Base-by-base conservation (phyloP, 208 protist species). In the Trypanosoma congolense region DNA sequence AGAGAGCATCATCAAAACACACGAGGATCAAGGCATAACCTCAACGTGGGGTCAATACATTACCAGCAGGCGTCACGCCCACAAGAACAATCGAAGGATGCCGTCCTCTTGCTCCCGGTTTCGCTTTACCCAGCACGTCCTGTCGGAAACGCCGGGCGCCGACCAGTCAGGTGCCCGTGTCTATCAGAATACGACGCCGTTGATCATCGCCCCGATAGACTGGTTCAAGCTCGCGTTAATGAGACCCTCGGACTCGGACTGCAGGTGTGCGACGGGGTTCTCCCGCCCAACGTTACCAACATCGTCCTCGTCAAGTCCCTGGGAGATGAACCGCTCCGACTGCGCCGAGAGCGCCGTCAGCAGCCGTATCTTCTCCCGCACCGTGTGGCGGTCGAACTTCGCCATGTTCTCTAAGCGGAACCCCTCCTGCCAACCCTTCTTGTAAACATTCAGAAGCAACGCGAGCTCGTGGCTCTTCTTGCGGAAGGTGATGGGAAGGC, bases 401-500 rank as follows among this genome's bases (percentile, higher is more conserved):
- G 66, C 67, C 42, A 78, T 73, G 49, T 90, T 76, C 48, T 77
- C 60, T 18, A 99, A 62, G 35, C 83, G 82, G 26, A 99, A 87
- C 29, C 97, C 97, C 63, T 98, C 95, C 45, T 97, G 97, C 98
- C 98, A 99, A 29, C 94, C 90, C 61, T 97, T 98, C 73, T 99
- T 99, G 80, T 99, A 96, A 42, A 99, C 87, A 62, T 99, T 99
- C 53, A 99, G 76, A 38, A 99, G 80, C 93, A 99, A 98, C 67
- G 98, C 87, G 67, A 99, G 78, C 69, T 99, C 99, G 40, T 99
- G 90, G 63, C 98, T 97, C 67, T 99, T 99, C 83, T 99, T 99
- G 25, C 98, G 82, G 73, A 99, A 99, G 12, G 90, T 96, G 60
- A 99, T 99, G 10, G 95, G 81, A 59, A 99, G 95, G n/a, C 87